phyloP scores from a whole-genome alignment of 768 basidiomycete genomes.

The Pleurotus salmoneostramineus region DNA sequence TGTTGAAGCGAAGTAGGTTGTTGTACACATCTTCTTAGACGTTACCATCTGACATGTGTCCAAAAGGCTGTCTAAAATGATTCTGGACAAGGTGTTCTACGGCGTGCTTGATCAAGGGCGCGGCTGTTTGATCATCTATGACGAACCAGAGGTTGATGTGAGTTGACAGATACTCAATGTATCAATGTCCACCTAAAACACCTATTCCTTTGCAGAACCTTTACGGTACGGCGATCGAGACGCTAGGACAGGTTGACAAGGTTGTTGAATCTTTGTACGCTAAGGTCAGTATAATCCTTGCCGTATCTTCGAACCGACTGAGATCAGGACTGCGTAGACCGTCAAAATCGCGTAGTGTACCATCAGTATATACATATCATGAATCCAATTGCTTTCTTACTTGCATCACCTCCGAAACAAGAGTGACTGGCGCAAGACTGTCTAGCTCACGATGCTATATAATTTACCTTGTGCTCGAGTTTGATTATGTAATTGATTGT shows the following conservation, averaged over 20 bases:
- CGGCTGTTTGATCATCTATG: slow-evolving; percentile 89
- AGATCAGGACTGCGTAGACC: slow-evolving; percentile 23
- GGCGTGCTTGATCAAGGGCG: slow-evolving; percentile 97
- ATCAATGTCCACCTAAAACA: background rate
- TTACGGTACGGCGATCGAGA: slow-evolving; percentile 86
- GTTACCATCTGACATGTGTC: background rate
- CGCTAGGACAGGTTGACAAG: slow-evolving; percentile 85
- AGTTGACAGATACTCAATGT: slow-evolving; percentile 24
- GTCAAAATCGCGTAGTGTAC: slow-evolving; percentile 35
- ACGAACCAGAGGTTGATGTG: slow-evolving; percentile 82
- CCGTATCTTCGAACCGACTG: background rate
- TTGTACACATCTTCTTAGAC: background rate
- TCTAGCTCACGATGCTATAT: no score
- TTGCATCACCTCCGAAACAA: no score
- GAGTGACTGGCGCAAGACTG: no score
- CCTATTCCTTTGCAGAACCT: slow-evolving; percentile 51
- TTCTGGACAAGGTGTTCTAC: slow-evolving; percentile 89
- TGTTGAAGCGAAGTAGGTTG: slow-evolving; percentile 84
- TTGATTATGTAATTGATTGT: no score
- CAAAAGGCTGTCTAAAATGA: slow-evolving; percentile 91
- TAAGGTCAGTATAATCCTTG: slow-evolving; percentile 39
- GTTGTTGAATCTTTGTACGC: slow-evolving; percentile 94
- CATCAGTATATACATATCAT: slow-evolving; percentile 4
- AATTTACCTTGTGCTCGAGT: no score
- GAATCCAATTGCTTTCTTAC: no score